Percentiles rank a stretch among this genome's conserved stretches.
Conservation (phyloP, 2,329 filamentous ascomycete genomes). For the Aspergillus nomiae region DNA sequence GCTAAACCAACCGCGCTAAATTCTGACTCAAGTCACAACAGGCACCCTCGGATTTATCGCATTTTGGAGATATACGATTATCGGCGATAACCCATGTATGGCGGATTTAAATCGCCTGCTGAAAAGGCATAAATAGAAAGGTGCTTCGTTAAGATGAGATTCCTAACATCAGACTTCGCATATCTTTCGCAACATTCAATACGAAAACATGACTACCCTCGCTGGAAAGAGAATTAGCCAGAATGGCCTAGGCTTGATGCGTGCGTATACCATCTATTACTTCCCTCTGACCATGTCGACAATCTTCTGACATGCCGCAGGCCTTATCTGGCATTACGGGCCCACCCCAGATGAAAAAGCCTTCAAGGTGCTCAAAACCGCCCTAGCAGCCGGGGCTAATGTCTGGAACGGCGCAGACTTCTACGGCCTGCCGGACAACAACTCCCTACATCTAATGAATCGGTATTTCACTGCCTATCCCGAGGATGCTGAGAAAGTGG, state of each 20-base stretch:
- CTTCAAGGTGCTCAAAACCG: slow-evolving; percentile 48
- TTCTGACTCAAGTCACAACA: too few species aligned
- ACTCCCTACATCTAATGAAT: slow-evolving; percentile 31
- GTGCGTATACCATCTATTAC: slow-evolving; percentile 20
- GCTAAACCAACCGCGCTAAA: too few species aligned
- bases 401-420: slow-evolving; percentile 36
- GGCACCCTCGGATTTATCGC: too few species aligned
- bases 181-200: background rate
- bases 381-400: slow-evolving; percentile 13
- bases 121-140: too few species aligned
- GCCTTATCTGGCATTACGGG: background rate
- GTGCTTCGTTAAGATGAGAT: too few species aligned
- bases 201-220: slow-evolving; percentile 12
- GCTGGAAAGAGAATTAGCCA: slow-evolving; percentile 25
- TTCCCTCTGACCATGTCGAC: background rate
- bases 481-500: slow-evolving; percentile 29
- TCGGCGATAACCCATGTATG: too few species aligned
- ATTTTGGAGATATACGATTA: too few species aligned
- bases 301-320: background rate
- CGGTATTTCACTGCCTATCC: slow-evolving; percentile 31
- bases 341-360: slow-evolving; percentile 1
- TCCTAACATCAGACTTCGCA: too few species aligned
- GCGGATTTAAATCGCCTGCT: too few species aligned
- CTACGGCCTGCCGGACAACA: slow-evolving; percentile 34
- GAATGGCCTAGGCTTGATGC: slow-evolving; percentile 29